Evolutionary conservation across 2,329 filamentous ascomycete species (phyloP).

Genomic region (Zymoseptoria ardabiliae): DNA sequence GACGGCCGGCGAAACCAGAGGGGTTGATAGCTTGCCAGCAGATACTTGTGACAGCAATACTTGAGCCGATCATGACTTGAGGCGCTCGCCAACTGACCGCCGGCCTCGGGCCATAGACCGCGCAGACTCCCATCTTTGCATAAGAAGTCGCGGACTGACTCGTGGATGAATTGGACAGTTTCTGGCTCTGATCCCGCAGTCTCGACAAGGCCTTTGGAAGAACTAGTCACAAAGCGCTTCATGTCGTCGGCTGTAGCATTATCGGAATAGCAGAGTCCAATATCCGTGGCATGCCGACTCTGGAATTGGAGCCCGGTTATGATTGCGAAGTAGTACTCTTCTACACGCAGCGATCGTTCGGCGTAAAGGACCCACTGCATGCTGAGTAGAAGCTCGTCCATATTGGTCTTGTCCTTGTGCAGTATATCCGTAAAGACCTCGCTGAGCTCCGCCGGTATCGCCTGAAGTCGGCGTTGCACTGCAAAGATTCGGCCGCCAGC

Average conservation of each 20-base stretch:
- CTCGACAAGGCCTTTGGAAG: conserved; percentile 47
- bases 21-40: conserved; percentile 21
- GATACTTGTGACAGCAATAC: conserved; percentile 14
- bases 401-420: conserved; percentile 37
- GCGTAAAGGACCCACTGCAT: conserved; percentile 50
- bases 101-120: conserved; percentile 21
- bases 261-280: conserved; percentile 4
- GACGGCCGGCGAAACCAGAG: too few species aligned
- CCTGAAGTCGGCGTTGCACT: conserved; percentile 29
- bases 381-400: conserved; percentile 38
- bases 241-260: conserved; percentile 18
- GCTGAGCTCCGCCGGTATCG: conserved; percentile 37
- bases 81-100: not conserved
- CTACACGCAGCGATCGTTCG: conserved; percentile 33
- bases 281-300: not conserved
- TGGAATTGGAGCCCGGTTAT: conserved; percentile 9
- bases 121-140: conserved; percentile 29
- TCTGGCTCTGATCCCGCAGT: conserved; percentile 21
- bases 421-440: conserved; percentile 48
- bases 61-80: conserved; percentile 15
- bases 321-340: conserved; percentile 43
- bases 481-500: conserved; percentile 24
- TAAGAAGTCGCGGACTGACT: conserved; percentile 44
- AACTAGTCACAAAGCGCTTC: conserved; percentile 31
- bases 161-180: conserved; percentile 48